These are phyloP conservation scores for Sclerotinia sclerotiorum DNA, from an alignment of 2,329 filamentous ascomycete species.

Conservation along the genomic window DNA sequence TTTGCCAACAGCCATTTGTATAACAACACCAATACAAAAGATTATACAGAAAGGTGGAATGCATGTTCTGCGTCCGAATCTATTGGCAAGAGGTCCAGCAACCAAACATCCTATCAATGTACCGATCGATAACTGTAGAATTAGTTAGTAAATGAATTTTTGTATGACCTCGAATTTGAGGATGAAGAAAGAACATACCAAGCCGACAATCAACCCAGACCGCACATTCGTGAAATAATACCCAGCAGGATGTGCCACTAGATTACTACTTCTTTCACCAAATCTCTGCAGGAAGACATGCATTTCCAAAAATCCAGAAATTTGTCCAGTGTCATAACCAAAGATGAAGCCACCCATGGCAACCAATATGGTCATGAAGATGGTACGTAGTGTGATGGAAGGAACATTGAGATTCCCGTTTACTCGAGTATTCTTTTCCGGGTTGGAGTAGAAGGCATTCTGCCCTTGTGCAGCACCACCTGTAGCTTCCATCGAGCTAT, in stretches of 20 bases:
- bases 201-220: conserved; percentile 62
- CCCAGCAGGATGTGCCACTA: conserved; percentile 33
- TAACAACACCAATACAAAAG: conserved; percentile 63
- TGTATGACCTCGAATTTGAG: background rate
- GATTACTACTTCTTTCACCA: conserved; percentile 42
- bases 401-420: conserved; percentile 14
- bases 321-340: conserved; percentile 43
- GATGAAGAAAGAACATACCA: conserved; percentile 37
- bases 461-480: background rate
- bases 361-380: conserved; percentile 28
- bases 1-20: conserved; percentile 60
- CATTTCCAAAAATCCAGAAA: conserved; percentile 62
- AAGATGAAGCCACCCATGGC: conserved; percentile 43
- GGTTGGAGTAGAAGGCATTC: background rate
- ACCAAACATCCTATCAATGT: conserved; percentile 78
- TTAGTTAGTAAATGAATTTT: background rate
- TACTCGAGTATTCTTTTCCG: background rate
- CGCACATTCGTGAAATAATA: conserved; percentile 56
- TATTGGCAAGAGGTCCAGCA: conserved; percentile 68
- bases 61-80: conserved; percentile 59
- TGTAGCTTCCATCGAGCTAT: conserved; percentile 8
- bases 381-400: conserved; percentile 24
- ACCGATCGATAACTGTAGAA: conserved; percentile 62
- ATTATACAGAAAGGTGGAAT: conserved; percentile 55
- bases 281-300: conserved; percentile 56